Conservation (phyloP, 352 stramenopile species). For the Blastocystis sp. region DNA sequence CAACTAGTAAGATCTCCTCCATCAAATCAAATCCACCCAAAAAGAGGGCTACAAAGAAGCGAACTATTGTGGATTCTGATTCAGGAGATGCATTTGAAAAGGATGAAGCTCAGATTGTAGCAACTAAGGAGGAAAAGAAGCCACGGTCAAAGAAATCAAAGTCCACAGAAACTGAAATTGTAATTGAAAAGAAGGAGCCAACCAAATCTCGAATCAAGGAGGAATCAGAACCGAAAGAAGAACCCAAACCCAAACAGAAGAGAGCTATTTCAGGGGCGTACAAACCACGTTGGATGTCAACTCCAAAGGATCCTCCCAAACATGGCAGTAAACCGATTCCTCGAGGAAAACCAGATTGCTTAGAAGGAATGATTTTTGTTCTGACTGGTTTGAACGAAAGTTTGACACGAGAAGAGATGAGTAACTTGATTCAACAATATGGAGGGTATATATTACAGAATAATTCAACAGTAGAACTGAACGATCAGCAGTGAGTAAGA, state of each 20-base stretch:
- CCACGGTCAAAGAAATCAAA: not conserved
- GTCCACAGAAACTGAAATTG: not conserved
- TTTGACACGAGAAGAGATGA: slow-evolving; percentile 61
- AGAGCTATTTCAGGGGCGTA: not conserved
- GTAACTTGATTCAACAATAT: slow-evolving; percentile 22
- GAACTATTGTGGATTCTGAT: not conserved
- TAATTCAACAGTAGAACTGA: not conserved
- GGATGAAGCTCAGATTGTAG: not conserved
- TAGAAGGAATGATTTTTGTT: slow-evolving; percentile 40
- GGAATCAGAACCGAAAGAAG: slow-evolving; percentile 3
- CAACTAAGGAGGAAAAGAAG: not conserved
- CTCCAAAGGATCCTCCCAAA: slow-evolving; percentile 11
- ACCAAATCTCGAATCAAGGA: not conserved
- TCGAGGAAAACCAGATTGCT: slow-evolving; percentile 30
- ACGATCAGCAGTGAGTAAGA: slow-evolving; percentile 46
- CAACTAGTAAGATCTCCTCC: no score
- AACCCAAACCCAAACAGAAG: slow-evolving; percentile 2
- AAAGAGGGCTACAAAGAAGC: not conserved
- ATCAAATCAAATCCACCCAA: no score
- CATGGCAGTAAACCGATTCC: slow-evolving; percentile 59
- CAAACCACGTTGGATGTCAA: slow-evolving; percentile 7
- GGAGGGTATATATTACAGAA: slow-evolving; percentile 20
- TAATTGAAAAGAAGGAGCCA: not conserved
- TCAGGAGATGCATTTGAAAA: not conserved
- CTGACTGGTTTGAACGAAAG: slow-evolving; percentile 56